A percentile compares a stretch with the other conserved stretches of the same genome.
Evolutionary conservation across 768 basidiomycete genomes (phyloP).

Genomic region (Tylopilus rubrobrunneus): DNA sequence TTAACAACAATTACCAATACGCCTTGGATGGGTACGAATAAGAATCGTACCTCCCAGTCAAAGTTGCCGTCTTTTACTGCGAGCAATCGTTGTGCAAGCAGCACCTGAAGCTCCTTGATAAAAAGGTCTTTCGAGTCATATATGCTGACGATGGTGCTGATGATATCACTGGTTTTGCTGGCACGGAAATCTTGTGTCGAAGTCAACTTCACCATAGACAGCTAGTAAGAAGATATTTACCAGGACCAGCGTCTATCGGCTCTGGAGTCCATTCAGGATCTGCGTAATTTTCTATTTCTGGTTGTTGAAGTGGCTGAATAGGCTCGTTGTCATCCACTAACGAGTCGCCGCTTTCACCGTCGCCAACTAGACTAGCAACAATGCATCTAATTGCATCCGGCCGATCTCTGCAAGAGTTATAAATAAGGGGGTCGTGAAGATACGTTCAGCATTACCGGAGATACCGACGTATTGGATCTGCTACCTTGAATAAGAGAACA

Average conservation of each 20-base stretch:
- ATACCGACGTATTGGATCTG: slow-evolving; percentile 88
- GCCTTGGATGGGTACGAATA: not conserved
- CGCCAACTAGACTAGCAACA: slow-evolving; percentile 86
- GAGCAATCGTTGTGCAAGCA: slow-evolving; percentile 84
- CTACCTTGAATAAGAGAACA: slow-evolving; percentile 89
- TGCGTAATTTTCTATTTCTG: slow-evolving; percentile 78
- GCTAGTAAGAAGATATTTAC: slow-evolving; percentile 38
- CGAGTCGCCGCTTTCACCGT: slow-evolving; percentile 75
- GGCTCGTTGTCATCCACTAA: slow-evolving; percentile 84
- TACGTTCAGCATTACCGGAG: slow-evolving; percentile 53
- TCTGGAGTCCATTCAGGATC: slow-evolving; percentile 97
- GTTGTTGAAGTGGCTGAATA: slow-evolving; percentile 67
- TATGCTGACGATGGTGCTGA: slow-evolving; percentile 95
- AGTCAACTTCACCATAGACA: not conserved
- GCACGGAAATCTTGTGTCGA: slow-evolving; percentile 73
- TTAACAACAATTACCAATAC: slow-evolving; percentile 30
- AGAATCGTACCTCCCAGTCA: slow-evolving; percentile 53
- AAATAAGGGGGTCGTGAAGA: not conserved
- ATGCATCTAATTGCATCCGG: slow-evolving; percentile 94
- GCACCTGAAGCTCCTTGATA: slow-evolving; percentile 89
- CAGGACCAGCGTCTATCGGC: slow-evolving; percentile 93
- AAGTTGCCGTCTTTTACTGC: slow-evolving; percentile 75
- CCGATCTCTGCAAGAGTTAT: slow-evolving; percentile 54
- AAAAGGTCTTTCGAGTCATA: slow-evolving; percentile 97
- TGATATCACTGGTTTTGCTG: slow-evolving; percentile 88